phyloP scores from a whole-genome alignment of 1,284 basidiomycete species.

The Ganoderma resinaceum region DNA sequence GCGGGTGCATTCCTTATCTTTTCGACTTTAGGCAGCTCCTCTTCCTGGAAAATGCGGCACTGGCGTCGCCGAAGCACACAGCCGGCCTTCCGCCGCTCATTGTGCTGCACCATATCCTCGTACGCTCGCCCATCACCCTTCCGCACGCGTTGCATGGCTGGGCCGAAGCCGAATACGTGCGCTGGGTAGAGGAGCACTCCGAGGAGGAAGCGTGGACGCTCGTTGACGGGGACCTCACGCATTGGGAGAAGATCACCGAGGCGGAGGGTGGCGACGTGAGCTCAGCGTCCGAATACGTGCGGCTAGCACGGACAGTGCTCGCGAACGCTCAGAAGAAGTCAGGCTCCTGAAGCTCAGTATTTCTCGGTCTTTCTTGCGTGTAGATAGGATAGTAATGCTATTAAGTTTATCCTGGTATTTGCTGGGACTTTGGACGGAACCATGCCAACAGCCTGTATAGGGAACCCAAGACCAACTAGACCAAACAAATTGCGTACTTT shows the following conservation, averaged over 20 bases:
- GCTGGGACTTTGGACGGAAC: neutral
- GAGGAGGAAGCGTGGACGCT: conserved; percentile 76
- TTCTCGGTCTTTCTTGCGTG: neutral
- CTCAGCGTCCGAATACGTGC: conserved; percentile 62
- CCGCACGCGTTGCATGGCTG: conserved; percentile 90
- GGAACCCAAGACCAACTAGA: neutral
- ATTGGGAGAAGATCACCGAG: conserved; percentile 76
- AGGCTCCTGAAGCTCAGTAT: neutral
- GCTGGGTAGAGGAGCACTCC: conserved; percentile 84
- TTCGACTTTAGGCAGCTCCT: conserved; percentile 71
- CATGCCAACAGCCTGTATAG: neutral
- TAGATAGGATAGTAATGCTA: neutral
- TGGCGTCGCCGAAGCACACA: conserved; percentile 73
- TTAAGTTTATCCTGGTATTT: neutral
- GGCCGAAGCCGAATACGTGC: conserved; percentile 92
- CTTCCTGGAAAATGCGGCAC: conserved; percentile 80
- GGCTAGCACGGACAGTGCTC: conserved; percentile 69
- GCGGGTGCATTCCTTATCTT: neutral
- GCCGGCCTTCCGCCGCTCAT: conserved; percentile 81
- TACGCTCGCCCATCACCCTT: conserved; percentile 85
- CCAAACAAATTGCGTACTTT: conserved; percentile 17
- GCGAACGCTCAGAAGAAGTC: conserved; percentile 39
- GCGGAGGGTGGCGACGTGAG: conserved; percentile 53
- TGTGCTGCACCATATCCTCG: conserved; percentile 90
- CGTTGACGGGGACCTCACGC: conserved; percentile 70